Evolutionary conservation across 1,139 yeast genomes (phyloP), one percentile per base, ranked within the genome.

Genomic region (Yamadazyma diddensiae): DNA sequence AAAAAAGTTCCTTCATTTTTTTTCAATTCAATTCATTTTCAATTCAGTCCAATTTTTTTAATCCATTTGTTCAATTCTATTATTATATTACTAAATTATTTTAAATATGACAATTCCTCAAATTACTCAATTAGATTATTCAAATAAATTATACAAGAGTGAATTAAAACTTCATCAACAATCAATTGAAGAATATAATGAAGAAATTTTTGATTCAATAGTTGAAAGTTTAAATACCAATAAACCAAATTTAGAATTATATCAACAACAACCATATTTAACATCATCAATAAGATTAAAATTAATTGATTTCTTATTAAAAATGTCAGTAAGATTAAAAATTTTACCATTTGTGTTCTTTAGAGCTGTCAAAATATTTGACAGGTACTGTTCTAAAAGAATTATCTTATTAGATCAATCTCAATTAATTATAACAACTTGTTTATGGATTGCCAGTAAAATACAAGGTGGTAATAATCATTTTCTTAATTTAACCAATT

Each of bases 381-480:
- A 79, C 51, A 68, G 85, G 37, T 79, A 79, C 53, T 78, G 83
- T 46, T 76, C 81, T 38, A 77, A 76, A 50, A 61, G 85, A 47
- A 70, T 79, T 7, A 81, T 79, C 2, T 57, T 79, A 29, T 65
- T 73, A 39, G 81, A 74, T 38, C 85, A 79, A 58, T 67, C 77
- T 6, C 82, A 78, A 52, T 62, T 79, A 34, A 80, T 79, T 15
- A 71, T 78, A 26, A 75, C 82, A 26, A 78, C 85, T 14, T 79
- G 86, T 50, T 59, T 79, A 24, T 79, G 85, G 85, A 59, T 79
- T 14, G 74, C 82, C 5, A 72, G 80, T 20, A 79, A 79, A 52
- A 61, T 77, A 3, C 74, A 71, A 54, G 87, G 87, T 28, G 87
- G 87, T 21, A 79, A 81, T 51, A 78, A 78, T 47, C 87, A 79